phyloP scores from a whole-genome alignment of 164 flowering plant species.

The Vitis riparia region DNA sequence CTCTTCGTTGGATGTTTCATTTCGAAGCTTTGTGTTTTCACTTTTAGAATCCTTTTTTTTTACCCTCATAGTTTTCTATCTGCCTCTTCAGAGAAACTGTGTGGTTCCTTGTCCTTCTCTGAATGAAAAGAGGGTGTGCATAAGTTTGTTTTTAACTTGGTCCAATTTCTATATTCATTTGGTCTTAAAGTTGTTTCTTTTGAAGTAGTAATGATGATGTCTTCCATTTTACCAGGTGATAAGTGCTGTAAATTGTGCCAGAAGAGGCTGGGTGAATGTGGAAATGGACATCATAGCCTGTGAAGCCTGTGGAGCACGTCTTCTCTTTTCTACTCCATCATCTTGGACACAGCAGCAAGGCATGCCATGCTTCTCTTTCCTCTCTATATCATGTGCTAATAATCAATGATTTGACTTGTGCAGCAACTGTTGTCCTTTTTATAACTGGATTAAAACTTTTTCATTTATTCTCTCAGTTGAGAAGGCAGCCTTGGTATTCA shows the following conservation, averaged over 20 bases:
- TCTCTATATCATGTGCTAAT: neutral
- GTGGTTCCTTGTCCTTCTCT: neutral
- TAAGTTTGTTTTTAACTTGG: no score
- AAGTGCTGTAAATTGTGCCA: constrained; percentile 88
- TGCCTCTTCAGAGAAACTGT: neutral
- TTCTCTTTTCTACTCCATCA: constrained; percentile 84
- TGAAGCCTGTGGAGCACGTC: constrained; percentile 88
- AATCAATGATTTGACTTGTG: neutral
- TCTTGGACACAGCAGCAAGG: constrained; percentile 89
- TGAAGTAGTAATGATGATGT: neutral
- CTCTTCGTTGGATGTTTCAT: no score
- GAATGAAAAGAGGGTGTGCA: neutral
- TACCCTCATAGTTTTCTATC: neutral
- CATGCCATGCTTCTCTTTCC: constrained; percentile 21
- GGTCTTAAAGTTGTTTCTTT: neutral
- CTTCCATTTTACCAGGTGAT: constrained; percentile 48
- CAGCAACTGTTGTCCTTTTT: neutral
- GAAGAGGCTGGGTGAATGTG: constrained; percentile 94
- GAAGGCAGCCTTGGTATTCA: constrained; percentile 87
- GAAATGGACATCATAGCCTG: constrained; percentile 85
- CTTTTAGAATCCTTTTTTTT: neutral
- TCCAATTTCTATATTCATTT: no score
- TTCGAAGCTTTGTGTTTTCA: no score
- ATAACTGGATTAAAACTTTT: neutral
- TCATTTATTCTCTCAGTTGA: constrained; percentile 56